These are phyloP conservation scores for Exophiala calicioides DNA, from an alignment of 2,329 filamentous ascomycete species.

Conservation along the genomic window DNA sequence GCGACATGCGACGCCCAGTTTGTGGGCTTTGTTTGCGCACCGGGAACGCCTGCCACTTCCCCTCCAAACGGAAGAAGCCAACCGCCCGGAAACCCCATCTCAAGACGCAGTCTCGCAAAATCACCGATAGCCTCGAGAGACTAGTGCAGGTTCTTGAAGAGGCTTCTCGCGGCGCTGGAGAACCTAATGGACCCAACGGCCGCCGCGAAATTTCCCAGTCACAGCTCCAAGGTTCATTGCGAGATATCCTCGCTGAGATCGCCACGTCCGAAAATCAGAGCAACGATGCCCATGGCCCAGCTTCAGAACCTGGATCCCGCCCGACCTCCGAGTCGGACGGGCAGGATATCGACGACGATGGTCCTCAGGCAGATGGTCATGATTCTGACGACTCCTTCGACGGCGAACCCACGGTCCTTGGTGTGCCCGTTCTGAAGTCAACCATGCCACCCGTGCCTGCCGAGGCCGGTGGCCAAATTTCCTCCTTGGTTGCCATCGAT, in stretches of 20 bases:
- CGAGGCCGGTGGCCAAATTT: constrained; percentile 2
- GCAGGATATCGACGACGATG: constrained; percentile 13
- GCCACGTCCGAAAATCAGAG: constrained; percentile 6
- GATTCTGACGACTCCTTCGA: background rate
- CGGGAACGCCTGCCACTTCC: constrained; percentile 23
- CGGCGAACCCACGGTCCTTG: background rate
- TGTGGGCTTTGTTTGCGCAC: constrained; percentile 24
- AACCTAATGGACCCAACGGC: constrained; percentile 2
- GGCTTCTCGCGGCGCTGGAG: constrained; percentile 14
- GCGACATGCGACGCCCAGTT: constrained; percentile 23
- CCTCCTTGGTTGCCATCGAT: constrained; percentile 62
- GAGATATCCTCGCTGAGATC: constrained; percentile 22
- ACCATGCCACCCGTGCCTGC: background rate
- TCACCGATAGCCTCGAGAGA: constrained; percentile 18
- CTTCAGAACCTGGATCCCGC: background rate
- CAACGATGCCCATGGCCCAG: background rate
- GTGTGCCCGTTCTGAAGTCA: constrained; percentile 7
- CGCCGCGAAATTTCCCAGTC: constrained; percentile 12
- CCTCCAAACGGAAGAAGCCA: constrained; percentile 20
- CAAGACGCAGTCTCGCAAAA: constrained; percentile 20
- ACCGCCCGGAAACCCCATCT: constrained; percentile 18
- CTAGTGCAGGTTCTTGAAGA: constrained; percentile 21
- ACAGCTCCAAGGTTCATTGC: constrained; percentile 17
- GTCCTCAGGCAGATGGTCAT: constrained; percentile 5
- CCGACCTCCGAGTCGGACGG: constrained; percentile 5